phyloP scores from a whole-genome alignment of 768 basidiomycete genomes.

The Cyclocybe aegerita region DNA sequence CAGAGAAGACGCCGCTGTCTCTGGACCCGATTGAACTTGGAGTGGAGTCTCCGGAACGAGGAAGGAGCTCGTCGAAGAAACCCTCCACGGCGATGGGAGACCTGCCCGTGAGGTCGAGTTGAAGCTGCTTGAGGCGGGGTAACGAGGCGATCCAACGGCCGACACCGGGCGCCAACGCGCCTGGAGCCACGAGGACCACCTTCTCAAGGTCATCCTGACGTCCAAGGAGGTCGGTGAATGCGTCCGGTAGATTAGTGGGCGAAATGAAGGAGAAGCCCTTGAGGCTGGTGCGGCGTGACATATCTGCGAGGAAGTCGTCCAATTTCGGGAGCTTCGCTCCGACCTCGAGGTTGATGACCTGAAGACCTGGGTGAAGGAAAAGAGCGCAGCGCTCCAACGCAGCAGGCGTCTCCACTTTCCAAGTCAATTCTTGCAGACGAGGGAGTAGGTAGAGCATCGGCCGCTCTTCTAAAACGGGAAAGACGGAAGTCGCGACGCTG shows the following conservation, averaged over 20 bases:
- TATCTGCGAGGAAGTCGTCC: constrained; percentile 58
- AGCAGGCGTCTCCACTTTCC: constrained; percentile 68
- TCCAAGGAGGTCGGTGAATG: constrained; percentile 64
- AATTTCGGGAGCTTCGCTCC: constrained; percentile 57
- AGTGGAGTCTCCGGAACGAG: constrained; percentile 67
- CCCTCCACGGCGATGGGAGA: constrained; percentile 72
- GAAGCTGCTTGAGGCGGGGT: constrained; percentile 58
- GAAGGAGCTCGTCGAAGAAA: constrained; percentile 71
- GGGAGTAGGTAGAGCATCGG: constrained; percentile 63
- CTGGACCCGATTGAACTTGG: constrained; percentile 67
- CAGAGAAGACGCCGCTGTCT: constrained; percentile 78
- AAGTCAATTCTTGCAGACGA: constrained; percentile 64
- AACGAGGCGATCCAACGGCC: constrained; percentile 74
- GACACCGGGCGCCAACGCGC: constrained; percentile 67
- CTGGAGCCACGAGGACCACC: constrained; percentile 68
- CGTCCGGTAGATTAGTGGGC: constrained; percentile 67
- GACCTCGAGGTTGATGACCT: constrained; percentile 61
- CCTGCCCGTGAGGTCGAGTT: constrained; percentile 71
- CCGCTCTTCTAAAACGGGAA: constrained; percentile 63
- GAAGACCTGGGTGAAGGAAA: constrained; percentile 67
- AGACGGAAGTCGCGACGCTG: constrained; percentile 63
- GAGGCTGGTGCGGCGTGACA: constrained; percentile 63
- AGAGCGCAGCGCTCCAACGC: constrained; percentile 63
- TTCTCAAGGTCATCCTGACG: constrained; percentile 61
- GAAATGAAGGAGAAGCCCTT: constrained; percentile 70